Base-by-base conservation (phyloP, 78 protist genomes). In the Guillardia theta region DNA sequence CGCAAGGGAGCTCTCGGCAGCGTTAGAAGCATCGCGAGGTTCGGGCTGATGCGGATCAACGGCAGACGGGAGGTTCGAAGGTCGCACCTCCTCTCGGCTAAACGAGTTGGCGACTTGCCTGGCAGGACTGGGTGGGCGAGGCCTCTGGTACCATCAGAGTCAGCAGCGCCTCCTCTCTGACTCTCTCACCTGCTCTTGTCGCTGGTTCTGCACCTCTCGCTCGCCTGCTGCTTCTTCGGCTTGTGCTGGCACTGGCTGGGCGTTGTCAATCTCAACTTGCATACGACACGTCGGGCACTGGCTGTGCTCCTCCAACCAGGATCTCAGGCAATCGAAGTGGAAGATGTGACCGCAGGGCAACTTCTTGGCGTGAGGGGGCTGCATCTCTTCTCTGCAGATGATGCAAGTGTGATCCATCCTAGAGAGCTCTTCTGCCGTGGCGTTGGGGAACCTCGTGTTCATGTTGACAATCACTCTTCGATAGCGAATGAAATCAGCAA, bases 331-430 rank as follows among this genome's bases (percentile, higher is more conserved):
- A 88, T 93, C 48, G 94, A 96, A 90, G 88, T 98, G 99, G 80
- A 98, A 95, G 36, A 98, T 92, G 94, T 98, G 99, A 36, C 97
- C 98, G 64, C 99, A 98, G n/a, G 97, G 97, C 78, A 98, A 87
- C 88, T 90, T 77, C 93, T 58, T 93, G 19, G 93, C 95, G 27
- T 30, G 37, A 21, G 77, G 12, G 83, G 10, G 41, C 41, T 70
- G 36, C 94, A 92, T 44, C 43, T 93, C 90, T 47, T 93, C 95
- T 41, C 95, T 88, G 93, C 99, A 98, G 43, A 98, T 97, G 64
- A 95, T 96, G 93, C 99, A 98, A 9, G 88, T 94, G 70, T 48
- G 80, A 88, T 98, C 98, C 41, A 78, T 36, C 36, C 90, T 47
- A 22, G 94, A 96, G 27, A 97, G 94, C 54, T 96, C 99, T 33